Evolutionary conservation across 2,329 filamentous ascomycete genomes (phyloP), one percentile per base, ranked within the genome.

Genomic region (Neofusicoccum parvum): DNA sequence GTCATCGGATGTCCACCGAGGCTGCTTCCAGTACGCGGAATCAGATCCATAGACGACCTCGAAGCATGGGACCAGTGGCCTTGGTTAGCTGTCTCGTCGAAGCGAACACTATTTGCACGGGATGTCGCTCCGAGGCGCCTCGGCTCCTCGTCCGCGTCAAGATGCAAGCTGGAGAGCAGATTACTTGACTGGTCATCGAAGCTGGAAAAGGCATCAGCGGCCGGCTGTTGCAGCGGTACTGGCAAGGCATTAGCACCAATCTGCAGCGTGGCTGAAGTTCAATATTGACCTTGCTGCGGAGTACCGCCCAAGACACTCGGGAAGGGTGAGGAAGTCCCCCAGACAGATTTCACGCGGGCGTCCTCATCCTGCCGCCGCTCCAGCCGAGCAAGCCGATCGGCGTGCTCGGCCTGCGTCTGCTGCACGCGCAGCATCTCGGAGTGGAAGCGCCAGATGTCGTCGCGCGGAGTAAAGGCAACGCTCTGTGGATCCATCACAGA

Each of bases 41-140:
- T 87, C 70, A 96, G 90, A 65, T 98, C 95, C 53, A 91, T 88
- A 12, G 92, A 94, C 65, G 93, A 90, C 50, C 94, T 88, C 66
- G 90, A 91, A 69, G 87, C 88, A 73, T 96, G 92, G 43, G 89
- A 90, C 87, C 95, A 96, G 76, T 93, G 93, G 54, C 92, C 91
- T 72, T 97, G 93, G 71, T 97, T 88, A 14, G 94, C 94, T 74
- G 92, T 97, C 76, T 98, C 94, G 74, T 98, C 95, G 73, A 99
- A 99, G 43, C 95, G 91, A 70, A 99, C 95, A 74, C 95, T 98
- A 76, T 98, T 98, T 54, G 95, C 94, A 71, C 95, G 87, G 17
- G 95, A 99, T 17, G 92, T 90, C 20, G 92, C 92, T 63, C 95
- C 92, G 68, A 94, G 87, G 43, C 92, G 88, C 65, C 92, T 89